Evolutionary conservation across 225 moss, liverwort and hornwort species (phyloP).

Genomic region (Takakia lepidozioides): DNA sequence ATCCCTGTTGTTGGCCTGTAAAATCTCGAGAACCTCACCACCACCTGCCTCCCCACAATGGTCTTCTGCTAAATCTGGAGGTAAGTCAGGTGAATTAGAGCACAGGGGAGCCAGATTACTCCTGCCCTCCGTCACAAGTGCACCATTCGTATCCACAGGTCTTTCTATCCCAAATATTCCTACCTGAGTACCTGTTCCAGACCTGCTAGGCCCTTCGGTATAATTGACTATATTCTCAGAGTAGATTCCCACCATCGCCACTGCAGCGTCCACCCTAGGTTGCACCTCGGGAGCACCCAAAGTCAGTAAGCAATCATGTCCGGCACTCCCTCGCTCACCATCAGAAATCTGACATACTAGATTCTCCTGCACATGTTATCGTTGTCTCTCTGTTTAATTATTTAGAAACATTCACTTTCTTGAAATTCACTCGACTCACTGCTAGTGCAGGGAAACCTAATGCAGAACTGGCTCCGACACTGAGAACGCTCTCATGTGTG

Average conservation of each 20-base stretch:
- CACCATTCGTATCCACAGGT: constrained; percentile 33
- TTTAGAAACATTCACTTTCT: not conserved
- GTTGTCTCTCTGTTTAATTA: not conserved
- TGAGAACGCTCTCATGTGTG: no score
- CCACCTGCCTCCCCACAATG: no score
- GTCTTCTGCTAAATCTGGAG: no score
- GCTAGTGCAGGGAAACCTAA: no score
- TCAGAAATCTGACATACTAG: constrained; percentile 34
- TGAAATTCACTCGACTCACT: constrained; percentile 4
- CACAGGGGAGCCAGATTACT: constrained; percentile 31
- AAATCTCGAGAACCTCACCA: constrained; percentile 8
- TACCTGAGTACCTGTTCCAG: constrained; percentile 1
- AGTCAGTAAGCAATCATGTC: constrained; percentile 7
- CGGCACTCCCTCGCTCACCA: constrained; percentile 10
- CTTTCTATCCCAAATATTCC: constrained; percentile 14
- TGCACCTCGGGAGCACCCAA: constrained; percentile 10
- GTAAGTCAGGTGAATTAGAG: not conserved
- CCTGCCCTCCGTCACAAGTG: constrained; percentile 46
- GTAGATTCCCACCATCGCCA: constrained; percentile 11
- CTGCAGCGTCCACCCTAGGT: constrained; percentile 5
- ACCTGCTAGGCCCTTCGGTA: constrained; percentile 8
- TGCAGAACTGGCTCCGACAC: no score
- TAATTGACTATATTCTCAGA: constrained; percentile 14
- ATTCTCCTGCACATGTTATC: constrained; percentile 19
- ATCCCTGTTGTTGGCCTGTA: constrained; percentile 27